Percentiles rank a stretch among this genome's conserved stretches.
phyloP scores from a whole-genome alignment of 495 filamentous ascomycete genomes.

The Beverwykella pulmonaria region DNA sequence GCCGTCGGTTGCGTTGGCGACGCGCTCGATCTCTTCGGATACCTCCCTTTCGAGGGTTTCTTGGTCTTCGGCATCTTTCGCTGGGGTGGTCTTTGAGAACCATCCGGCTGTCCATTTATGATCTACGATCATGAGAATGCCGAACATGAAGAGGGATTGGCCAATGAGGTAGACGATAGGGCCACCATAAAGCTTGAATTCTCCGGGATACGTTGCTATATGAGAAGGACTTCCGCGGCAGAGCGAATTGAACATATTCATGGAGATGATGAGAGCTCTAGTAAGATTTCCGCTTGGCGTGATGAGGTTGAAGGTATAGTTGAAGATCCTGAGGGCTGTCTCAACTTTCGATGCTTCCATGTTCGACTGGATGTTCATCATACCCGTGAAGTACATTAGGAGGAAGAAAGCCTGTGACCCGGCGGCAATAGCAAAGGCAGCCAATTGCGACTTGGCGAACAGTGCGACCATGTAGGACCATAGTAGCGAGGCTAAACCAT shows the following conservation, averaged over 20 bases:
- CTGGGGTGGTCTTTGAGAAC: conserved; percentile 42
- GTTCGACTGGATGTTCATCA: conserved; percentile 70
- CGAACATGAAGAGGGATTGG: conserved; percentile 68
- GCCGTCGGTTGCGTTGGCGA: conserved; percentile 59
- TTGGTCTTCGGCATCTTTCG: conserved; percentile 52
- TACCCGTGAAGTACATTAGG: conserved; percentile 75
- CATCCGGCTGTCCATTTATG: conserved; percentile 60
- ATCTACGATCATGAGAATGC: conserved; percentile 71
- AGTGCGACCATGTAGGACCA: conserved; percentile 75
- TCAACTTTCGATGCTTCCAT: conserved; percentile 65
- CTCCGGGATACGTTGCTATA: conserved; percentile 68
- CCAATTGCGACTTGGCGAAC: conserved; percentile 67
- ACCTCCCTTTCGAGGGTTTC: conserved; percentile 53
- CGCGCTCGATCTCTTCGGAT: conserved; percentile 44
- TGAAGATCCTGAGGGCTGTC: conserved; percentile 58
- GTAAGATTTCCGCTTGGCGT: conserved; percentile 70
- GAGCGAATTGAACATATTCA: conserved; percentile 76
- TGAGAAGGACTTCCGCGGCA: conserved; percentile 60
- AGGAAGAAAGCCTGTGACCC: conserved; percentile 73
- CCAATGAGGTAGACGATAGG: conserved; percentile 76
- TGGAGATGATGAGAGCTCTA: conserved; percentile 68
- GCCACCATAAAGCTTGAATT: conserved; percentile 71
- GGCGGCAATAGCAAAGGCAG: conserved; percentile 74
- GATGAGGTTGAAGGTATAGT: conserved; percentile 68
- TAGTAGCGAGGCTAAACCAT: conserved; percentile 70